A percentile compares a stretch with the other conserved stretches of the same genome.
phyloP scores from a whole-genome alignment of 768 basidiomycete species.

The Terana coerulea region DNA sequence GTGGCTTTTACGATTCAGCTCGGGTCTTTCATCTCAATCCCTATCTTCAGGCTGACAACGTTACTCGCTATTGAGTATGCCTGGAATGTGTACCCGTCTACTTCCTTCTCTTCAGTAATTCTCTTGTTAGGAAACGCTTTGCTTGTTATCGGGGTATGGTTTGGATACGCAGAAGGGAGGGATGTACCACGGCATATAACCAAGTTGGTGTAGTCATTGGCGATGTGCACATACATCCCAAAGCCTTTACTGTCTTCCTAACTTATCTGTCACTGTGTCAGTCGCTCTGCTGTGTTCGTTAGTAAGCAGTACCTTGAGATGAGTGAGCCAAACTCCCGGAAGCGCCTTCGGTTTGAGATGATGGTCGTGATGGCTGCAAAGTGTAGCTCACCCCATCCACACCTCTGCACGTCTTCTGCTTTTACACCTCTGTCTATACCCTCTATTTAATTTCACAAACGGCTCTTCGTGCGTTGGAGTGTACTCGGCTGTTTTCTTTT shows the following conservation, averaged over 20 bases:
- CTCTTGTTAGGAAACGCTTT: conserved; percentile 48
- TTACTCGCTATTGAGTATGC: conserved; percentile 71
- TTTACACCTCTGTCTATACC: not conserved
- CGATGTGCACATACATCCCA: too few species aligned
- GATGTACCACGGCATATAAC: not conserved
- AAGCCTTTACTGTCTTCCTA: too few species aligned
- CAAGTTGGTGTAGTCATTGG: too few species aligned
- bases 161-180: conserved; percentile 41
- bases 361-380: too few species aligned
- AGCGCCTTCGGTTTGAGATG: too few species aligned
- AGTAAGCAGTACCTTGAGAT: too few species aligned
- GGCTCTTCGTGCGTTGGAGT: not conserved
- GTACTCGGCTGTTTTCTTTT: not conserved
- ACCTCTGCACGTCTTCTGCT: not conserved
- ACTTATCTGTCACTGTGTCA: too few species aligned
- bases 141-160: conserved; percentile 55
- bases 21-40: conserved; percentile 8
- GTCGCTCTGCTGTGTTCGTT: too few species aligned
- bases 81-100: conserved; percentile 89
- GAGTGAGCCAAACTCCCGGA: too few species aligned
- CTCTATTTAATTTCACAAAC: not conserved
- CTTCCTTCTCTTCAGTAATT: conserved; percentile 54
- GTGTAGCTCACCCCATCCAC: too few species aligned
- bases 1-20: conserved; percentile 20
- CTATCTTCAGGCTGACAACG: conserved; percentile 62